Base-by-base conservation (phyloP, 208 protist species). In the Angomonas ambiguus region DNA sequence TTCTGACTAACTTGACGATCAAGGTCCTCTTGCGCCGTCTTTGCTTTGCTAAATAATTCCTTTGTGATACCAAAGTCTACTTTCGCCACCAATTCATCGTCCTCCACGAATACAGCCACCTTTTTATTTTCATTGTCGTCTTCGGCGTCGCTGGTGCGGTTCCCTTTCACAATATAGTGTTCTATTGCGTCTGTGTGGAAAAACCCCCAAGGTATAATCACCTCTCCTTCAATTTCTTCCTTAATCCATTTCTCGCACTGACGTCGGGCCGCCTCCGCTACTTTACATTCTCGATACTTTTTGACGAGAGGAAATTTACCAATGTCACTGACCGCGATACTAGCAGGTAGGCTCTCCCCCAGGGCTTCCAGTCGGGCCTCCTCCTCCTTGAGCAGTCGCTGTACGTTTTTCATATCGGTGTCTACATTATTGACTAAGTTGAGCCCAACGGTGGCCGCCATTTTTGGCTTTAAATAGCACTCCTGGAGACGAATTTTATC, bases 401-500 rank as follows among this genome's bases (percentile, higher is more conserved):
- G 80, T 51, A 95, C 87, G 62, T 92, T 81, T 60, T 68, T 74
- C 87, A 95, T 90, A 68, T 93, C 67, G 18, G 93, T 64, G 62
- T 95, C 90, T 0, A 79, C 84, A 67, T 91, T 76, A 62, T 95
- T 95, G 83, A 77, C 69, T 62, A 95, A 77, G 51, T 91, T 69
- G 38, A 69, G 56, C 13, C 87, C 90, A 34, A 81, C 80, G 25
- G 81, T 78, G 20, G 90, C 87, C 0, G 90, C 90, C 76, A 95
- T 89, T 69, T 93, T 95, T 8, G 90, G 90, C 65, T 88, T 90
- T 33, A 95, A 70, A 63, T 95, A 95, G 76, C 87, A 95, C 73
- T 95, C 87, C 79, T 93, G 86, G 61, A 95, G 73, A 27, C 90
- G 87, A 30, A 95, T 69, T 41, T 67, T 82, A 51, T 72, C 68